These are phyloP conservation scores for Castanea mollissima DNA, from an alignment of 306 rosid genomes.

Conservation along the genomic window DNA sequence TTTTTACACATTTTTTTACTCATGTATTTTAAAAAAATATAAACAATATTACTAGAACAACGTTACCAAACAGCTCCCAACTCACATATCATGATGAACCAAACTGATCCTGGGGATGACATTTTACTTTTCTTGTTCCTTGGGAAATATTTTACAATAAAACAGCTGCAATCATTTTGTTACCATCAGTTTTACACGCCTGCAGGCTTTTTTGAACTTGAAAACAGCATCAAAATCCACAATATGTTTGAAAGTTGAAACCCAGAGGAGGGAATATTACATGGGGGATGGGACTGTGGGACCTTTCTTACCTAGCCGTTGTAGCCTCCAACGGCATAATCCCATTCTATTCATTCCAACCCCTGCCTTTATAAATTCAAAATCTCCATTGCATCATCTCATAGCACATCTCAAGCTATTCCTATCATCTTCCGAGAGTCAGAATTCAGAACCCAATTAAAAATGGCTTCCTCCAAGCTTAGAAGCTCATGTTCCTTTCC, in stretches of 20 bases:
- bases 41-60: no score
- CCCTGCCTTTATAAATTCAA: conserved; percentile 36
- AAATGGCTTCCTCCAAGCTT: conserved; percentile 58
- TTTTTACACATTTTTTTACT: no score
- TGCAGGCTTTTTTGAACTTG: background rate
- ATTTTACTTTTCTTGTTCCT: background rate
- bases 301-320: conserved; percentile 58
- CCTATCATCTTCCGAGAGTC: background rate
- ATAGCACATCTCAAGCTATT: background rate
- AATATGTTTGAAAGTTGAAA: conserved; percentile 47
- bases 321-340: conserved; percentile 47
- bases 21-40: no score
- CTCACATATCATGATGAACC: no score
- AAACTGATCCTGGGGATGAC: background rate
- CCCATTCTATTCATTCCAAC: background rate
- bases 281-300: conserved; percentile 15
- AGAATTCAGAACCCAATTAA: background rate
- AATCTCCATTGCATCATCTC: conserved; percentile 6
- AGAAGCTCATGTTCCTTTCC: conserved; percentile 61
- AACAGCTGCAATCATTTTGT: background rate
- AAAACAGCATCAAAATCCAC: background rate
- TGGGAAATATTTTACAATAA: background rate
- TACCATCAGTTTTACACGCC: background rate
- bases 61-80: background rate
- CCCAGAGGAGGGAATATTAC: conserved; percentile 47